A percentile compares a stretch with the other conserved stretches of the same genome.
Evolutionary conservation across 176 grass and related monocot species (phyloP).

Genomic region (Poa annua): DNA sequence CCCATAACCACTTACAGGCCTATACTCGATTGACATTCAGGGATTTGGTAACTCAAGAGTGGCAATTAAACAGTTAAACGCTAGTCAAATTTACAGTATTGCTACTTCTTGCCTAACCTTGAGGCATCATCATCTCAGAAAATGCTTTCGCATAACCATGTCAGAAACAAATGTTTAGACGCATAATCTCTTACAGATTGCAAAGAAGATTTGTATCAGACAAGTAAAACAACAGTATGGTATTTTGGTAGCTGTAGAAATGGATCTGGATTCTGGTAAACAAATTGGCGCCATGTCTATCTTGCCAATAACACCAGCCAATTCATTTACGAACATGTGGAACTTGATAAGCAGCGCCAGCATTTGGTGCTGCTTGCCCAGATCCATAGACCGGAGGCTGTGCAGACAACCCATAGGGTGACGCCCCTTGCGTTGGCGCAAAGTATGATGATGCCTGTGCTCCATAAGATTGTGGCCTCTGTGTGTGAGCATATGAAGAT

Average conservation of each 20-base stretch:
- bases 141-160: constrained; percentile 16
- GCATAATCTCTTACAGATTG: constrained; percentile 28
- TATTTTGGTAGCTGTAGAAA: constrained; percentile 12
- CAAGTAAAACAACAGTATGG: constrained; percentile 2
- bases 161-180: constrained; percentile 11
- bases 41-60: neutral
- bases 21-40: too few relatives aligned
- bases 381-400: constrained; percentile 58
- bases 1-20: too few relatives aligned
- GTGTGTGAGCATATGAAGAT: constrained; percentile 55
- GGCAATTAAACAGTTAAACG: constrained; percentile 7
- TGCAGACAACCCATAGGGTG: constrained; percentile 55
- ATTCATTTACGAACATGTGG: constrained; percentile 49
- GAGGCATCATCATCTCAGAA: constrained; percentile 11
- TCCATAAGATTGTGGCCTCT: constrained; percentile 59
- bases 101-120: constrained; percentile 24
- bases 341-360: constrained; percentile 53
- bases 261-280: constrained; percentile 14
- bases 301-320: constrained; percentile 4
- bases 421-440: constrained; percentile 40
- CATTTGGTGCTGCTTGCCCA: constrained; percentile 50
- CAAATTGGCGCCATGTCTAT: constrained; percentile 23
- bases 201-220: constrained; percentile 32
- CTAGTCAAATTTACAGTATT: constrained; percentile 12
- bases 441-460: constrained; percentile 53